These are phyloP conservation scores for Cercis canadensis DNA, from an alignment of 306 rosid genomes.

Conservation along the genomic window DNA sequence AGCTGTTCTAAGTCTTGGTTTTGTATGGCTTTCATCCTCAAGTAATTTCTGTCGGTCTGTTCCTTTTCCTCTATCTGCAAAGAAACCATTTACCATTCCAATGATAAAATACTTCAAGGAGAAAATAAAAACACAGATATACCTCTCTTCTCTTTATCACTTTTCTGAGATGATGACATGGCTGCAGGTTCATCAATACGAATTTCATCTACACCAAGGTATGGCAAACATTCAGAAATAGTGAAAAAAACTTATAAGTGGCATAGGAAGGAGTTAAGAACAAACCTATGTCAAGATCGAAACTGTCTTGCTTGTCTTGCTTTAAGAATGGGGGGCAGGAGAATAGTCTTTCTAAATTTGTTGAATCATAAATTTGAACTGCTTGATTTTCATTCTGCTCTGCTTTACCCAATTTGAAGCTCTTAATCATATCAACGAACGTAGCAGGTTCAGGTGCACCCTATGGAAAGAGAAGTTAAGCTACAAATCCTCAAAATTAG, in stretches of 20 bases:
- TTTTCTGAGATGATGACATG: slow-evolving; percentile 44
- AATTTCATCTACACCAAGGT: slow-evolving; percentile 68
- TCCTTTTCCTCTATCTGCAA: slow-evolving; percentile 60
- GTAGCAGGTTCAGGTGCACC: slow-evolving; percentile 43
- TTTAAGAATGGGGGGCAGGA: slow-evolving; percentile 87
- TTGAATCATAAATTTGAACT: slow-evolving; percentile 36
- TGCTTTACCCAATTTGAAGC: slow-evolving; percentile 45
- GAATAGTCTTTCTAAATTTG: slow-evolving; percentile 65
- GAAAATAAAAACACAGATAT: slow-evolving; percentile 31
- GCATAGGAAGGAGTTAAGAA: slow-evolving; percentile 33
- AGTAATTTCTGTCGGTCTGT: slow-evolving; percentile 66
- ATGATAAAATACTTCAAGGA: slow-evolving; percentile 23
- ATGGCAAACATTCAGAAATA: slow-evolving; percentile 33
- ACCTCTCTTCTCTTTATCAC: slow-evolving; percentile 64
- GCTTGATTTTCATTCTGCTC: slow-evolving; percentile 43
- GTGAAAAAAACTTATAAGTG: neutral
- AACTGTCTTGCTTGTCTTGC: slow-evolving; percentile 52
- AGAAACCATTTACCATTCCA: slow-evolving; percentile 33
- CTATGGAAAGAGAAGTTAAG: slow-evolving; percentile 55
- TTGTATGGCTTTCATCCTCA: slow-evolving; percentile 52
- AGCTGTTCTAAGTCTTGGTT: slow-evolving; percentile 71
- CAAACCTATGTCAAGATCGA: slow-evolving; percentile 74
- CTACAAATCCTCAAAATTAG: slow-evolving; percentile 22
- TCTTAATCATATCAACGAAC: slow-evolving; percentile 54
- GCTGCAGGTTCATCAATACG: slow-evolving; percentile 60